Conservation (phyloP, 75 land plant genomes). For the Adiantum capillusveneris region DNA sequence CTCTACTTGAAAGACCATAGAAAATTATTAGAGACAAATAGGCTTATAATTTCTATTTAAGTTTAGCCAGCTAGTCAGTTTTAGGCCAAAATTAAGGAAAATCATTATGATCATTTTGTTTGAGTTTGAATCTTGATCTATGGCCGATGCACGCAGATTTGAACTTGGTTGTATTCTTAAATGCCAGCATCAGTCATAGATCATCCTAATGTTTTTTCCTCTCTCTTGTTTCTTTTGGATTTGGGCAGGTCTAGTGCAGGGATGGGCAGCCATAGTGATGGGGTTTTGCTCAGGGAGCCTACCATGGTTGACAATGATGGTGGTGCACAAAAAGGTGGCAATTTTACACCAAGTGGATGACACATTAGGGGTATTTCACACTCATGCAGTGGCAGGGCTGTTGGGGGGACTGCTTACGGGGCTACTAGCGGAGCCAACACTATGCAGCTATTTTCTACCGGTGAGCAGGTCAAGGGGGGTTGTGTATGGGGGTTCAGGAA, state of each 20-base stretch:
- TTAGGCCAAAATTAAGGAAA: no score
- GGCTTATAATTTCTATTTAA: no score
- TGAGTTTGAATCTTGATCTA: no score
- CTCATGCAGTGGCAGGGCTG: slow-evolving; percentile 33
- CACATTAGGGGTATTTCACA: slow-evolving; percentile 34
- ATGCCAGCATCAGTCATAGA: no score
- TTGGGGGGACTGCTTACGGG: slow-evolving; percentile 40
- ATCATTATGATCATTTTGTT: no score
- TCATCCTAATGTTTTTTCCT: no score
- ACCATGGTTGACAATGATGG: slow-evolving; percentile 42
- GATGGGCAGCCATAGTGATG: slow-evolving; percentile 36
- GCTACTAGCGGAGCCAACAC: slow-evolving; percentile 31
- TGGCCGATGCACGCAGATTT: no score
- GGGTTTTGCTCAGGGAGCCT: slow-evolving; percentile 30
- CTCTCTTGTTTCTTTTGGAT: not conserved
- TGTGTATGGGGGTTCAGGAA: slow-evolving; percentile 23
- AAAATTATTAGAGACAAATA: no score
- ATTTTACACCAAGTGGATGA: slow-evolving; percentile 26
- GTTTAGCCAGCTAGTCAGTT: no score
- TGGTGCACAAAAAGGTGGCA: slow-evolving; percentile 14
- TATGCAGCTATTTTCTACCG: slow-evolving; percentile 16
- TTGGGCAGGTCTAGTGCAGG: slow-evolving; percentile 25
- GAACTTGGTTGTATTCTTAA: no score
- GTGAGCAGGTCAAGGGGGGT: slow-evolving; percentile 12
- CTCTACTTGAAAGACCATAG: no score